Evolutionary conservation across 1,139 yeast genomes (phyloP), one percentile per base, ranked within the genome.

Genomic region (Geotrichum klebahnii): DNA sequence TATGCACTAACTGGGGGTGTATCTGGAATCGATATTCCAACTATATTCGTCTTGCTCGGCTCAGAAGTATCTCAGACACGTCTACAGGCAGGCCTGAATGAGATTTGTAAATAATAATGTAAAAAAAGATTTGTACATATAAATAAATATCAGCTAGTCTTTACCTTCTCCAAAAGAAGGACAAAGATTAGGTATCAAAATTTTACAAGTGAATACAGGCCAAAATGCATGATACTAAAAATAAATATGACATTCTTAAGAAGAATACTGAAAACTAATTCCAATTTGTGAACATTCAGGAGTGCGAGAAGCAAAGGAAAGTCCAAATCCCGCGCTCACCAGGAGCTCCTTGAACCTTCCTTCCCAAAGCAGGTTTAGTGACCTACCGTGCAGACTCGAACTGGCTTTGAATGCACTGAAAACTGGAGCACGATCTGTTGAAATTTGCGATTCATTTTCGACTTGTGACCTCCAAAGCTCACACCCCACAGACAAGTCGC

Each of bases 401-500:
- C 92, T 79, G 2, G 84, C 69, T 64, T 88, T 90, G 58, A 89
- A 67, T 10, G 88, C 94, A 54, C 87, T 82, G 0, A 83, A 74
- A 59, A 82, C 82, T 46, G 61, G 52, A 49, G 26, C 35, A 46
- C 32, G 53, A 35, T 52, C 52, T 14, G 44, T 46, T 6, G 29
- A 39, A 8, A 54, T 59, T 35, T 33, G 34, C 20, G 29, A 22
- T 26, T 39, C 17, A 37, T 32, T 14, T 36, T 12, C 32, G 33
- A 17, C 29, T 8, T n/a, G 49, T 45, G 28, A 55, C 19, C 71
- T 79, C 82, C 92, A 88, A 24, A 92, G 65, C 62, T 92, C 97
- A 60, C 86, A 81, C 1, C 98, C 98, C 32, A 94, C 67, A 0
- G 94, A 81, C 51, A 92, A 68, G 62, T 92, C 88, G 50, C 96